Evolutionary conservation across 163 green algal genomes (phyloP).

Genomic region (Prototheca cutis): DNA sequence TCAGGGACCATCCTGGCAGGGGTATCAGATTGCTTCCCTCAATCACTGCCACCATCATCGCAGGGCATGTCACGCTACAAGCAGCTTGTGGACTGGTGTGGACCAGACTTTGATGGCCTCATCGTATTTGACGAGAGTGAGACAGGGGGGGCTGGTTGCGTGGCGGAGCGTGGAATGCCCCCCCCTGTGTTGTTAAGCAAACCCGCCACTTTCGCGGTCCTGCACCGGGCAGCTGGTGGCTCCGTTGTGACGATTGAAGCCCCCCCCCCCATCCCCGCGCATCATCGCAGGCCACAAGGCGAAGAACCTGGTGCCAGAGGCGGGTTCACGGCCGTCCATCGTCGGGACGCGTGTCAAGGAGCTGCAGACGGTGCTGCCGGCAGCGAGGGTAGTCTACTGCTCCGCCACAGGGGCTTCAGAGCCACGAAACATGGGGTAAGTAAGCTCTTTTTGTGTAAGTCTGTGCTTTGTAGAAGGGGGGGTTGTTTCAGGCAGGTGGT

Average conservation of each 20-base stretch:
- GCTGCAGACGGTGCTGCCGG: constrained; percentile 57
- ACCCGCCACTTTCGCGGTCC: no score
- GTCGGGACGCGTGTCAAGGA: constrained; percentile 30
- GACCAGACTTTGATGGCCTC: constrained; percentile 59
- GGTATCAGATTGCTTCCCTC: no score
- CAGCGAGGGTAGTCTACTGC: constrained; percentile 76
- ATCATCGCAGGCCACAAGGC: constrained; percentile 43
- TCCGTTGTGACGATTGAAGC: no score
- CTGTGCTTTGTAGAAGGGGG: no score
- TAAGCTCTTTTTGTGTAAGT: no score
- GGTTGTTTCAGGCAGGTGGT: no score
- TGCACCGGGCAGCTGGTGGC: no score
- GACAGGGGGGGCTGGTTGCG: no score
- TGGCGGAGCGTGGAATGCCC: no score
- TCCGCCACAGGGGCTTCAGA: constrained; percentile 60
- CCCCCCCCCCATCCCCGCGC: neutral
- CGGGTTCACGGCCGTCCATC: constrained; percentile 44
- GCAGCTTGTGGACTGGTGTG: constrained; percentile 74
- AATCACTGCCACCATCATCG: neutral
- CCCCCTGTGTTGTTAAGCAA: no score
- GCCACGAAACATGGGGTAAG: constrained; percentile 46
- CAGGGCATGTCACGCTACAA: constrained; percentile 40
- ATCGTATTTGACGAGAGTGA: constrained; percentile 71
- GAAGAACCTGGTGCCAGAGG: constrained; percentile 51
- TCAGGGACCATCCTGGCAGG: no score